Base-by-base conservation (phyloP, 257 asterid species). In the Euphrasia confusa region DNA sequence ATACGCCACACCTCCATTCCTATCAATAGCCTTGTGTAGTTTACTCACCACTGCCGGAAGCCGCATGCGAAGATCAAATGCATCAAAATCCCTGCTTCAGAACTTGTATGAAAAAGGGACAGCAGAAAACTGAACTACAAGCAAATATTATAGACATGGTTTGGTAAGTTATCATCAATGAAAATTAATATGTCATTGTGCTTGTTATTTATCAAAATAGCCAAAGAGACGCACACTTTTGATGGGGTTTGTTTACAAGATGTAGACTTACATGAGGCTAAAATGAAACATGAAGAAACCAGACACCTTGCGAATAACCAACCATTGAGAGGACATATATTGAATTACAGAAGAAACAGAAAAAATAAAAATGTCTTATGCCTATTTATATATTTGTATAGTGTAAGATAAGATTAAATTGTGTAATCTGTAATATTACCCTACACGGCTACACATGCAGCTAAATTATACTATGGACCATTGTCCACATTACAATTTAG, bases 21-120 rank as follows among this genome's bases (percentile, higher is more conserved):
- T 74, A 39, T 73, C 79, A 45, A 89, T 47, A 70, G 89, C 95
- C 67, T 81, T 79, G 69, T 83, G 87, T 58, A 92, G 80, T 83
- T 58, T 80, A 75, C 94, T 78, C 15, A 92, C 85, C n/a, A 89
- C 99, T 30, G 87, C 94, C 26, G 99, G 97, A 64, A 92, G 97
- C 67, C 94, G 81, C 75, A 78, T 56, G 60, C 99, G 73, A 78
- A 92, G 72, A 75, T 92, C 96, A 77, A 89, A 92, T 67, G 82
- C 88, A 74, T 92, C 97, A 77, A 92, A 92, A 67, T 92, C 99
- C 93, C 99, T 92, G 95, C 33, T 61, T 67, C 45, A 71, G 44
- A 69, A 68, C 53, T 37, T 44, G 65, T 12, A 28, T 55, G 14
- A 44, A 53, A 27, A 13, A 54, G 42, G 10, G 42, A 37, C 11